Evolutionary conservation across 768 basidiomycete genomes (phyloP).

Genomic region (Cystobasidium tubakii): DNA sequence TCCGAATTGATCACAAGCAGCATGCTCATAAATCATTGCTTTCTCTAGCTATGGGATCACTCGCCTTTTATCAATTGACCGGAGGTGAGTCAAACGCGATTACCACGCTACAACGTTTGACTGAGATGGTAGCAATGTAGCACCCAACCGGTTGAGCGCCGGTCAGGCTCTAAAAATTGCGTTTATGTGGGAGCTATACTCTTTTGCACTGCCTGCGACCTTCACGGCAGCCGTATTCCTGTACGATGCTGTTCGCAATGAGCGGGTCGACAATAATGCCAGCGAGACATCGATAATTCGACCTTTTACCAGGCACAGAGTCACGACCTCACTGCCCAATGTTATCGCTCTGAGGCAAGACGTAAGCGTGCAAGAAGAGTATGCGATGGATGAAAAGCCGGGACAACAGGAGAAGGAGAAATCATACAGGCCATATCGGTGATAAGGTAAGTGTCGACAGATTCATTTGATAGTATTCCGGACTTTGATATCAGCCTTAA

Average conservation of each 20-base stretch:
- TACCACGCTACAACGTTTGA: background rate
- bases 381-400: background rate
- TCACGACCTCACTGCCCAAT: background rate
- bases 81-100: background rate
- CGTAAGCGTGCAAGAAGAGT: background rate
- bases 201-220: background rate
- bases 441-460: background rate
- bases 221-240: background rate
- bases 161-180: background rate
- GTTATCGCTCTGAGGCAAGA: background rate
- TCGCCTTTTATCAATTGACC: background rate
- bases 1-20: background rate
- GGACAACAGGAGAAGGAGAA: background rate
- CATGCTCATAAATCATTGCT: background rate
- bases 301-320: background rate
- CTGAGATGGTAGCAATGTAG: background rate
- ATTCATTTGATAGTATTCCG: no score
- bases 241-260: constrained; percentile 2
- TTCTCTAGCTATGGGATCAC: constrained; percentile 2
- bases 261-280: background rate
- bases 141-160: background rate
- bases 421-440: background rate
- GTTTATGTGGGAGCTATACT: background rate
- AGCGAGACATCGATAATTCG: background rate
- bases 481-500: no score